Evolutionary conservation across 139 green algal genomes (phyloP).

Genomic region (Coelastrella sp.): DNA sequence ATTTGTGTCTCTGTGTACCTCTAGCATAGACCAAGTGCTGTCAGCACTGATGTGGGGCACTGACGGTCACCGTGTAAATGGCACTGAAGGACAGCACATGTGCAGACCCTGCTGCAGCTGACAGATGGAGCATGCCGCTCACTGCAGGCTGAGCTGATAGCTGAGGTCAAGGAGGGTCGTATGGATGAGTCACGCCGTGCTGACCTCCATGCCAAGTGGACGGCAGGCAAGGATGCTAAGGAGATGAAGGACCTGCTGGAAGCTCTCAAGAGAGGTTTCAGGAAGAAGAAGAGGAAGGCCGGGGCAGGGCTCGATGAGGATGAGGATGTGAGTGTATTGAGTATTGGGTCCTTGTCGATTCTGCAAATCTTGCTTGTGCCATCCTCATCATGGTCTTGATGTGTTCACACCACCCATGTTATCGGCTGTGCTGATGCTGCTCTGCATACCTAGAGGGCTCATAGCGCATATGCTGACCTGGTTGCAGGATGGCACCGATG

Average conservation of each 20-base stretch:
- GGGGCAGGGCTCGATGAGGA: conserved; percentile 36
- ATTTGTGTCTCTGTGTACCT: no score
- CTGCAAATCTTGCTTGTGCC: background rate
- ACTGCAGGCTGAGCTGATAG: conserved; percentile 33
- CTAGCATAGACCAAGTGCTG: no score
- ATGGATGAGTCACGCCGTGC: conserved; percentile 26
- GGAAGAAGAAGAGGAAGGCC: conserved; percentile 23
- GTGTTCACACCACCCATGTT: background rate
- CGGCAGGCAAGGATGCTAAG: conserved; percentile 4
- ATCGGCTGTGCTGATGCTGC: background rate
- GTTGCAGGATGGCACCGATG: conserved; percentile 39
- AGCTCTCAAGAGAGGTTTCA: conserved; percentile 39
- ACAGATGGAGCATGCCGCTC: background rate
- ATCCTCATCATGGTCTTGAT: background rate
- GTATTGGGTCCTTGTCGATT: background rate
- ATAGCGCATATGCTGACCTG: background rate
- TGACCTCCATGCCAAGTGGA: conserved; percentile 15
- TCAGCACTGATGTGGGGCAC: background rate
- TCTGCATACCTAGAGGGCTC: background rate
- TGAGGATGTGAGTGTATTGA: conserved; percentile 8
- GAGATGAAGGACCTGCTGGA: conserved; percentile 37
- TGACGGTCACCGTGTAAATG: background rate
- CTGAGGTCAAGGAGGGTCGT: conserved; percentile 5
- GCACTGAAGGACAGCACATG: background rate
- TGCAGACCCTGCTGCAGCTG: background rate